Evolutionary conservation across 202 grass and related monocot genomes (phyloP), one percentile per base, ranked within the genome.

Genomic region (Setaria viridis): DNA sequence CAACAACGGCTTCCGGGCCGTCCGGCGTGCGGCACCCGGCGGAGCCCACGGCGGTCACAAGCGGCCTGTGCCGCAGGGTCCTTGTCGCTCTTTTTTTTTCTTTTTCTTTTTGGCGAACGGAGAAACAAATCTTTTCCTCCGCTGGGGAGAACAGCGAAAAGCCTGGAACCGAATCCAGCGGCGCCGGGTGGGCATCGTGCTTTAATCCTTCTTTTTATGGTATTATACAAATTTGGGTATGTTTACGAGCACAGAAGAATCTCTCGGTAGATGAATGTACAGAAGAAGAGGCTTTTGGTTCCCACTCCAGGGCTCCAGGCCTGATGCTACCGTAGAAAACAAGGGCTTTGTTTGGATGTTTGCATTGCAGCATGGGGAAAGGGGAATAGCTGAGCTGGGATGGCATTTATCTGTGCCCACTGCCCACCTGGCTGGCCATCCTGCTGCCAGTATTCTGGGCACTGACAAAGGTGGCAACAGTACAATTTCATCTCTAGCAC

Each of bases 11-110:
- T 13, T 17, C 50, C 74, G 39, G 62, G 11, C 48, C 39, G 39
- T 41, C 39, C 39, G 39, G 39, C 39, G 39, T 41, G 39, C 42
- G 42, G 43, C 43, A 39, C 37, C 37, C 25, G 25, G 25, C 25
- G 39, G 39, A 41, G 13, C 71, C 72, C 82, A 56, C 62, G 2
- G 48, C 9, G n/a, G 57, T 58, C 72, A 76, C 82, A 11, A 16
- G 73, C 8, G 39, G 39, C 29, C 74, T 59, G 73, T 68, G 62
- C 72, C 21, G 25, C 21, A 1, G 57, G 20, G 58, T 77, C 63
- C 16, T 43, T 57, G 68, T 70, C 63, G 20, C 46, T 7, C 50
- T 2, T 46, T 57, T 57, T 5, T 10, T 29, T 56, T 56, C 37
- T 39, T 2, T 58, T 70, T 70, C 25, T 9, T 29, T 55, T 56